Base-by-base conservation (phyloP, 352 stramenopile species). In the Pythium scleroteichum region DNA sequence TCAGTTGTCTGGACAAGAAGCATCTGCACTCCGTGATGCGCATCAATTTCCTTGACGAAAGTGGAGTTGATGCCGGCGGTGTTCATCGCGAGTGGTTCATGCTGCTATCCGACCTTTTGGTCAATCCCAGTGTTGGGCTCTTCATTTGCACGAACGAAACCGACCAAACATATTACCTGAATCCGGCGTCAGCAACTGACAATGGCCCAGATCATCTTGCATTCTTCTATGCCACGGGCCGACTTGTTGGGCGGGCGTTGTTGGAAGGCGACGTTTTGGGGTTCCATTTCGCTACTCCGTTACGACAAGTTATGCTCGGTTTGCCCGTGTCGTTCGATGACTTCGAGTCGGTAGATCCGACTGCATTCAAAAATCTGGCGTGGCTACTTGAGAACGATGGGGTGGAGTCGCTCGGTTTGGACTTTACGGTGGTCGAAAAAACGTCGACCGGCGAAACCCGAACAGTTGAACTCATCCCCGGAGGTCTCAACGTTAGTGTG, bases 291-390 rank as follows among this genome's bases (percentile, higher is more conserved):
- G 88, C 93, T 2, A 72, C 94, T 8, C 92, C 97, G 23, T 71
- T 99, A 40, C 97, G 99, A 70, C 99, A 99, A 73, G 88, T 99
- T 53, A 90, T 99, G 27, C 72, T 99, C 7, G 96, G 92, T 4
- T 97, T 94, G 59, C 97, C 97, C 2, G 76, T 99, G 35, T 90
- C 81, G 12, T 93, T 99, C 26, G 84, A 92, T 20, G 97, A 99
- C 74, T 69, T 99, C 8, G 85, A 98, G 70, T 82, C 85, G 45
- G 66, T 90, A 20, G 79, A 94, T 42, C 71, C 80, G 0, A 78
- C 82, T 16, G 57, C 62, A 29, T 79, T 79, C 63, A 79, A 82
- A 55, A 85, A 68, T 45, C 35, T 87, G 26, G 32, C 55, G 33
- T 89, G 77, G 72, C 40, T 89, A n/a, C 57, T 85, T 20, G 66